phyloP scores from a whole-genome alignment of 352 stramenopile species.

The Pilasporangium apinafurcum region DNA sequence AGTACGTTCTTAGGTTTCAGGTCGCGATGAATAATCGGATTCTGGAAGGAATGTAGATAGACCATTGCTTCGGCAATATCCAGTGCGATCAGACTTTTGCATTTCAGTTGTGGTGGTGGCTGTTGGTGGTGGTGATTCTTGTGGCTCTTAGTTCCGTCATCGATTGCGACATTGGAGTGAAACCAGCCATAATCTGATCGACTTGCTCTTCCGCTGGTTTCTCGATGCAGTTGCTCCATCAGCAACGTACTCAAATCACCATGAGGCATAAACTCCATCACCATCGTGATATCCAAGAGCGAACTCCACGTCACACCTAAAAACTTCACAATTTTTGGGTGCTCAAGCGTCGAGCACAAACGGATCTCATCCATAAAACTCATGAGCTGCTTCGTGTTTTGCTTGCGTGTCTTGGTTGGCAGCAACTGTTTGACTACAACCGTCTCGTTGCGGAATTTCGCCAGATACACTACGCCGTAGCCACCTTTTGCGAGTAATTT shows the following conservation, averaged over 20 bases:
- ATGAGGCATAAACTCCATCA: conserved; percentile 41
- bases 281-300: conserved; percentile 34
- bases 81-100: conserved; percentile 32
- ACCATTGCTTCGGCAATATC: conserved; percentile 44
- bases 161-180: too few relatives aligned
- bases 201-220: conserved; percentile 2
- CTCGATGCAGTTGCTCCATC: conserved; percentile 8
- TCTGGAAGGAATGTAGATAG: conserved; percentile 46
- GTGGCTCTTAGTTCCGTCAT: background rate
- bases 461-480: conserved; percentile 23
- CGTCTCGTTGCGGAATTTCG: conserved; percentile 17
- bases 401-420: conserved; percentile 19
- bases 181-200: conserved; percentile 6
- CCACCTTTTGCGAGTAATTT: conserved; percentile 21
- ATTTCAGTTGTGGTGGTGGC: background rate
- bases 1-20: conserved; percentile 40
- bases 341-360: conserved; percentile 44
- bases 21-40: conserved; percentile 35
- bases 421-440: conserved; percentile 32
- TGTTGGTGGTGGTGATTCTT: too few relatives aligned
- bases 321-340: conserved; percentile 45
- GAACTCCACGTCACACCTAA: conserved; percentile 51
- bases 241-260: conserved; percentile 35
- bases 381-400: conserved; percentile 14
- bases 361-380: conserved; percentile 68